These are phyloP conservation scores for Cyclotella distinguenda DNA, from an alignment of 108 stramenopile species.

Conservation along the genomic window DNA sequence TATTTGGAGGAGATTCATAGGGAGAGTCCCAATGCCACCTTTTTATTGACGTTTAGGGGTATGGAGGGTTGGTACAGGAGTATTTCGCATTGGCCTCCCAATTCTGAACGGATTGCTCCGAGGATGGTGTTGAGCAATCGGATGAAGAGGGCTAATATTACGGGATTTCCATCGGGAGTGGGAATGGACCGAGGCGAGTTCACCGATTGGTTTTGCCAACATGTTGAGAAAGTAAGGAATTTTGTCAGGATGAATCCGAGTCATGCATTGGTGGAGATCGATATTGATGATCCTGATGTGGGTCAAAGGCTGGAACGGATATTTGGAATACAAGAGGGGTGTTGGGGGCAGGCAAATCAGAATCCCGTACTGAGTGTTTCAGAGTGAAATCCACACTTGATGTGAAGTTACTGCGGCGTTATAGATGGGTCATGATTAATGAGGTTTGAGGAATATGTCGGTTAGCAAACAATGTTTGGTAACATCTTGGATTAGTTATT, in stretches of 20 bases:
- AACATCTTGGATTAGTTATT: no score
- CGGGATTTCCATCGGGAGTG: conserved; percentile 1
- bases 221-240: conserved; percentile 11
- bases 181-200: conserved; percentile 6
- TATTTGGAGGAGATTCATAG: not conserved
- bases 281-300: conserved; percentile 11
- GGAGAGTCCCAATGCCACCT: conserved; percentile 1
- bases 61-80: conserved; percentile 11
- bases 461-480: no score
- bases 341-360: conserved; percentile 8
- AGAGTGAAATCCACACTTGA: no score
- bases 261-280: conserved; percentile 11
- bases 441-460: no score
- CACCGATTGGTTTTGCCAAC: conserved; percentile 8
- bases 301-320: not conserved
- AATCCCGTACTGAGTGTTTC: not conserved
- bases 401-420: no score
- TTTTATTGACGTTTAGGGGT: conserved; percentile 5
- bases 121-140: not conserved
- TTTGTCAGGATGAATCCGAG: conserved; percentile 5
- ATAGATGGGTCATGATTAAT: no score
- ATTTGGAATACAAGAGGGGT: not conserved
- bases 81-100: conserved; percentile 1
- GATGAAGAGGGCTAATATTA: conserved; percentile 6
- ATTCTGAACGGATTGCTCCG: not conserved